These are phyloP conservation scores for Citrus maxima DNA, from an alignment of 345 rosid species.

Conservation along the genomic window DNA sequence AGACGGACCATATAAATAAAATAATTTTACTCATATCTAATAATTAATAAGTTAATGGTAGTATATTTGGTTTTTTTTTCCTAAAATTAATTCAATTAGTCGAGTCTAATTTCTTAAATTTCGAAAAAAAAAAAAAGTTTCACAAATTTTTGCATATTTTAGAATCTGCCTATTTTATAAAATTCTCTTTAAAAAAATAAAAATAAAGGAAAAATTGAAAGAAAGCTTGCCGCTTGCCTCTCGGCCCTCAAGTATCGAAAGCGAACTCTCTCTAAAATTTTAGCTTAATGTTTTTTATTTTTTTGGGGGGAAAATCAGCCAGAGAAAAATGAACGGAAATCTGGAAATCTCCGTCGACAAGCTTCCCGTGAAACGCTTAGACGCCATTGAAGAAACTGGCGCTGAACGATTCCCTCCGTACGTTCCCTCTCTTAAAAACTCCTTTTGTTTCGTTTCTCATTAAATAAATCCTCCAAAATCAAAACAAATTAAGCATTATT, in stretches of 20 bases:
- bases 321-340: conserved; percentile 48
- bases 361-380: conserved; percentile 80
- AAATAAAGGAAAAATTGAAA: no score
- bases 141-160: no score
- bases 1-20: no score
- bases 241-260: background rate
- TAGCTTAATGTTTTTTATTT: background rate
- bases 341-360: conserved; percentile 73
- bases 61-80: no score
- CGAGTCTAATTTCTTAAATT: no score
- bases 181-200: no score
- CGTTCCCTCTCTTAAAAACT: conserved; percentile 8
- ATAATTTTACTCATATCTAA: no score
- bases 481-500: background rate
- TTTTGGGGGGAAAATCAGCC: conserved; percentile 9
- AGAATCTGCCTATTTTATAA: no score
- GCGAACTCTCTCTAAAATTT: background rate
- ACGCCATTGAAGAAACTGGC: conserved; percentile 79
- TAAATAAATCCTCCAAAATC: background rate
- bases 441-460: background rate
- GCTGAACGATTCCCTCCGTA: conserved; percentile 75
- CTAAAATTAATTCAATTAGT: no score
- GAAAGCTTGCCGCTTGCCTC: no score
- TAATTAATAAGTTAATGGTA: no score
- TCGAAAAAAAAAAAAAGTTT: no score